Evolutionary conservation across 345 rosid species (phyloP), one percentile per base, ranked within the genome.

Genomic region (Rhizophora mangle): DNA sequence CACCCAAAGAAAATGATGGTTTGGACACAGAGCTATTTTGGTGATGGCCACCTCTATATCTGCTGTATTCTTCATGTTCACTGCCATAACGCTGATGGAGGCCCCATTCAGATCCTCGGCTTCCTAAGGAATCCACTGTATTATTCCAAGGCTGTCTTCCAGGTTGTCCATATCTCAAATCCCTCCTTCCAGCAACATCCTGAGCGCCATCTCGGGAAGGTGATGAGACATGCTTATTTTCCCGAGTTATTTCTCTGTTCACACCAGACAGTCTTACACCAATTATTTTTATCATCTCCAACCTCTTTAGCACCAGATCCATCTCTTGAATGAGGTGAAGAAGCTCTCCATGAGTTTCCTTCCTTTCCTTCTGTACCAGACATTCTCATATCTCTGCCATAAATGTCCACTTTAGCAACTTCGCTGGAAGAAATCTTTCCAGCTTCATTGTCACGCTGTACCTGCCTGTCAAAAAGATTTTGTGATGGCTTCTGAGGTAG

Each of bases 311-410:
- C 34, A 62, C 69, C 72, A 69, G 71, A 68, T 69, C 76, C 78
- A 71, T 71, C 84, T 69, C 80, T 89, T 69, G 81, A 77, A 67
- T 81, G 76, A 46, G 86, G 82, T 55, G 89, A 72, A 68, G 89
- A 82, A 69, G 74, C 79, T 85, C 89, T 86, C 99, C 96, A 88
- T 46, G 84, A 73, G 77, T 78, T 88, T 52, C 86, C 85, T 72
- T 88, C 95, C 76, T 74, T 80, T 63, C 82, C 92, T 80, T 88
- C 98, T 60, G 84, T 67, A 64, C 88, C 81, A 8, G 80, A 68
- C 26, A 74, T 65, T 82, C 82, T 85, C 55, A 60, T 74, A 73
- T 83, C 85, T 72, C 83, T 82, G 51, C 78, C 79, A 76, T 66
- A 75, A 61, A 72, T 64, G 69, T 82, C 87, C 59, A 73, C 73